phyloP scores from a whole-genome alignment of 2,329 filamentous ascomycete species.

The Fusarium sulawesiense region DNA sequence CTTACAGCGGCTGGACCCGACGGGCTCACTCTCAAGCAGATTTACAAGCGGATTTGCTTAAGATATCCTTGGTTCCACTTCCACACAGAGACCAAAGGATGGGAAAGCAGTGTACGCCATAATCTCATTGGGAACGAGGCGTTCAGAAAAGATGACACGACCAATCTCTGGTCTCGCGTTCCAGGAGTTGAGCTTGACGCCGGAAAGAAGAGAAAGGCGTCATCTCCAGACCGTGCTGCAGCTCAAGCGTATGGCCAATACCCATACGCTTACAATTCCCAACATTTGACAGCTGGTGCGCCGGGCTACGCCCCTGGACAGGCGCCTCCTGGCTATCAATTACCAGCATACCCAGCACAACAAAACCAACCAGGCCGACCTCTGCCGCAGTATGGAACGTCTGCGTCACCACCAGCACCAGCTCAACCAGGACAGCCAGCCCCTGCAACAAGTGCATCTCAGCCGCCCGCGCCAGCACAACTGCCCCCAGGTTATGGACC shows the following conservation, averaged over 20 bases:
- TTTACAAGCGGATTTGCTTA: conserved; percentile 70
- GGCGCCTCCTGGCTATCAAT: conserved; percentile 50
- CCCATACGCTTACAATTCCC: conserved; percentile 50
- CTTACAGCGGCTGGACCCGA: conserved; percentile 65
- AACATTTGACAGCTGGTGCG: conserved; percentile 50
- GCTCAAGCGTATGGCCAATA: conserved; percentile 54
- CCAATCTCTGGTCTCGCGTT: conserved; percentile 67
- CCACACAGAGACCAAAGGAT: conserved; percentile 70
- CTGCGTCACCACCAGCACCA: conserved; percentile 46
- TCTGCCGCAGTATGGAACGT: conserved; percentile 46
- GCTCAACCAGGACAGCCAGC: conserved; percentile 36
- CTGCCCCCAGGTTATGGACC: conserved; percentile 51
- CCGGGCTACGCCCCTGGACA: conserved; percentile 52
- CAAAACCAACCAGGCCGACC: conserved; percentile 47
- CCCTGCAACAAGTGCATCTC: conserved; percentile 39
- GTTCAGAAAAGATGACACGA: conserved; percentile 68
- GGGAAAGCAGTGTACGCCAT: conserved; percentile 73
- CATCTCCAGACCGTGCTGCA: conserved; percentile 62
- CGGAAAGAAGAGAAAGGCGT: conserved; percentile 69
- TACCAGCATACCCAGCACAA: conserved; percentile 49
- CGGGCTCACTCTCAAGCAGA: conserved; percentile 69
- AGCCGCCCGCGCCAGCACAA: conserved; percentile 51
- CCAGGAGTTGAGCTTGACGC: conserved; percentile 69
- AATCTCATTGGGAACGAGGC: conserved; percentile 72
- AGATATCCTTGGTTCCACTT: conserved; percentile 71